phyloP scores from a whole-genome alignment of 768 basidiomycete genomes.

The Tricholoma matsutake region DNA sequence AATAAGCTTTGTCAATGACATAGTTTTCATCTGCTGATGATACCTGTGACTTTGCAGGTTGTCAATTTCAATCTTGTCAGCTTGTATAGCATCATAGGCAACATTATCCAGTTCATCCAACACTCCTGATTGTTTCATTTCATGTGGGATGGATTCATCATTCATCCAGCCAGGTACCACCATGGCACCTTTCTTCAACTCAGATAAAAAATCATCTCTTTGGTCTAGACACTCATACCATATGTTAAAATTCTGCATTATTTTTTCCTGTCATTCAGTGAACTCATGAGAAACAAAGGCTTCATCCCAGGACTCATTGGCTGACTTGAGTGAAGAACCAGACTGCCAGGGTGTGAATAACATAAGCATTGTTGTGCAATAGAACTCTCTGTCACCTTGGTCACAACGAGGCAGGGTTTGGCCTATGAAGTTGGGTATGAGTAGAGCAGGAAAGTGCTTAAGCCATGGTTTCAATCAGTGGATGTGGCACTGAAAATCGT shows the following conservation, averaged over 20 bases:
- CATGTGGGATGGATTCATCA: too few relatives aligned
- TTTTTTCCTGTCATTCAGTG: conserved; percentile 14
- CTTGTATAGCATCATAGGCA: background rate
- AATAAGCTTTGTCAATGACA: background rate
- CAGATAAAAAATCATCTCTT: conserved; percentile 21
- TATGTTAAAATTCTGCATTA: conserved; percentile 25
- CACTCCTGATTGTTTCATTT: too few relatives aligned
- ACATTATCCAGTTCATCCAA: background rate
- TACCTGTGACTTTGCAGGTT: background rate
- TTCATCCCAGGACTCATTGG: conserved; percentile 20
- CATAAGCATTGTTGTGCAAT: background rate
- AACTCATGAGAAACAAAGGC: conserved; percentile 17
- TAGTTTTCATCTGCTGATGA: background rate
- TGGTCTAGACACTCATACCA: conserved; percentile 27
- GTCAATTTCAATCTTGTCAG: background rate
- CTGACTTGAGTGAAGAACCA: conserved; percentile 16
- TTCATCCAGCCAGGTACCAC: too few relatives aligned
- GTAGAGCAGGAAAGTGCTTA: background rate
- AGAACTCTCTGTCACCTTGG: too few relatives aligned
- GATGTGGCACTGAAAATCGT: too few relatives aligned
- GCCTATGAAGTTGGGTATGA: conserved; percentile 2
- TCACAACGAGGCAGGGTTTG: background rate
- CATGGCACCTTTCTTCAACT: conserved; percentile 5
- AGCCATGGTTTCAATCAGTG: background rate
- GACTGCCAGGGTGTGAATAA: conserved; percentile 19